phyloP scores from a whole-genome alignment of 148 eudicot species.

The Dysphania ambrosioides region DNA sequence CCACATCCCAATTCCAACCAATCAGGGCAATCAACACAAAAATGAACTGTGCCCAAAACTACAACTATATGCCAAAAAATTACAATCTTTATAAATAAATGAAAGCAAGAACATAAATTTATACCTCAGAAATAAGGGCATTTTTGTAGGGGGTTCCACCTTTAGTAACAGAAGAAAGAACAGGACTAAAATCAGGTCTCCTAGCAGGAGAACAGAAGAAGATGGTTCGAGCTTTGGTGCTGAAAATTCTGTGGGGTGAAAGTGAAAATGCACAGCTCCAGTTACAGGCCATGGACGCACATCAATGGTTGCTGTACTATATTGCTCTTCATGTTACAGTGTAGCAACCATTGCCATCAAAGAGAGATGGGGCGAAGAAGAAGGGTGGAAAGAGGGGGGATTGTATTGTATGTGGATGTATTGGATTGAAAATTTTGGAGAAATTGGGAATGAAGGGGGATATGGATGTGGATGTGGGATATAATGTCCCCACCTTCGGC shows the following conservation, averaged over 20 bases:
- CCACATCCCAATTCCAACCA: too few species aligned
- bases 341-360: slow-evolving; percentile 15
- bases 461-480: too few species aligned
- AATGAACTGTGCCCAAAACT: too few species aligned
- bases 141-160: slow-evolving; percentile 26
- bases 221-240: not conserved
- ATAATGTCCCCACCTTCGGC: too few species aligned
- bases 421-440: too few species aligned
- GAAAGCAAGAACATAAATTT: not conserved
- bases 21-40: too few species aligned
- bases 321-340: slow-evolving; percentile 31
- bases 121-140: slow-evolving; percentile 35
- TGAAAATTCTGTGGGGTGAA: not conserved
- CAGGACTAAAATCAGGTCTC: slow-evolving; percentile 11
- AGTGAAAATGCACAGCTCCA: slow-evolving; percentile 22
- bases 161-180: too few species aligned
- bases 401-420: slow-evolving; percentile 13
- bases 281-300: slow-evolving; percentile 30
- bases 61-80: too few species aligned
- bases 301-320: slow-evolving; percentile 20
- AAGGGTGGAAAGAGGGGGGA: not conserved
- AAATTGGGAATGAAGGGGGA: too few species aligned
- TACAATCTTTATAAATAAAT: too few species aligned
- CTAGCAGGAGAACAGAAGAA: slow-evolving; percentile 13
- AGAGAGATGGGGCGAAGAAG: too few species aligned